These are phyloP conservation scores for Canavalia ensiformis DNA, from an alignment of 306 rosid species.

Conservation along the genomic window DNA sequence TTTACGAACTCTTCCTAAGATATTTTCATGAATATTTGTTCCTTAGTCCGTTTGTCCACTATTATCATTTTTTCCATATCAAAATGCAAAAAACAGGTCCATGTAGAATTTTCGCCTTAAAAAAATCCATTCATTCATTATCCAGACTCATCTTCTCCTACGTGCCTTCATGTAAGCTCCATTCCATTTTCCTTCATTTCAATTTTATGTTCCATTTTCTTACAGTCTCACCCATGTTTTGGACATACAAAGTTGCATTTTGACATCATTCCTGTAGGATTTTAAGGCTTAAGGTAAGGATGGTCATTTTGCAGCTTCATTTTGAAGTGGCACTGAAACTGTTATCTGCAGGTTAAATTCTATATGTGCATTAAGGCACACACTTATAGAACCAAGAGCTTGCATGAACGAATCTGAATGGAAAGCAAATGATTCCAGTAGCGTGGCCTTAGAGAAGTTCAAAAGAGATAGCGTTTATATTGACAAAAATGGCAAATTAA, in stretches of 20 bases:
- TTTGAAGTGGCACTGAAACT: conserved; percentile 40
- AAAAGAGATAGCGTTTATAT: conserved; percentile 76
- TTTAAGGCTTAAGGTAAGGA: neutral
- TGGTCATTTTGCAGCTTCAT: neutral
- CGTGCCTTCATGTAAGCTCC: conserved; percentile 52
- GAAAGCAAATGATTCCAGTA: conserved; percentile 61
- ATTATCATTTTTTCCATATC: neutral
- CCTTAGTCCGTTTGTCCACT: conserved; percentile 32
- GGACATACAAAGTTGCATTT: neutral
- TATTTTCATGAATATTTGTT: conserved; percentile 50
- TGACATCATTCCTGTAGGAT: neutral
- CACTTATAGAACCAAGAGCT: conserved; percentile 50
- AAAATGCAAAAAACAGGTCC: neutral
- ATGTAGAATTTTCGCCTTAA: neutral
- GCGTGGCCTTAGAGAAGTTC: conserved; percentile 67
- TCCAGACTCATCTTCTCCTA: conserved; percentile 44
- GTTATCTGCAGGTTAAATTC: conserved; percentile 49
- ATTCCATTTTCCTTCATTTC: conserved; percentile 40
- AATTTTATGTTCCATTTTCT: conserved; percentile 20
- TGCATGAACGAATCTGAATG: conserved; percentile 50
- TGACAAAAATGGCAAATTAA: conserved; percentile 79
- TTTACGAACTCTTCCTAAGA: conserved; percentile 19
- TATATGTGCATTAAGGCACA: conserved; percentile 45
- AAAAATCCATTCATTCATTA: conserved; percentile 48
- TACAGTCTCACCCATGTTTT: neutral